These are phyloP conservation scores for Capsicum baccatum DNA, from an alignment of 257 asterid genomes.

Conservation along the genomic window DNA sequence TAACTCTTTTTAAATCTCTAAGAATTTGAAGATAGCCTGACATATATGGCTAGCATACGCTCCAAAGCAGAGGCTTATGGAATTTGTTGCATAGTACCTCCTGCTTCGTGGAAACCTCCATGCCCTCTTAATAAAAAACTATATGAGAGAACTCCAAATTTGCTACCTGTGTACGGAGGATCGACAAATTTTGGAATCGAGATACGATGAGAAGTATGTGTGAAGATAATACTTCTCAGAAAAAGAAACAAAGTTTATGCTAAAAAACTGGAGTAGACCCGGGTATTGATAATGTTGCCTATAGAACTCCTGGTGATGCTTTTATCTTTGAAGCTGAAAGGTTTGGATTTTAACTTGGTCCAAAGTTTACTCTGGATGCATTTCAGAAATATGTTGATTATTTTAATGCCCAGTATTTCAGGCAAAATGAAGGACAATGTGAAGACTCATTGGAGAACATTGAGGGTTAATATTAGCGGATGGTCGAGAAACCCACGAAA, in stretches of 20 bases:
- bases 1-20: constrained; percentile 39
- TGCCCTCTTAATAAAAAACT: constrained; percentile 68
- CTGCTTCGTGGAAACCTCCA: constrained; percentile 95
- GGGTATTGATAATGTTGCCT: constrained; percentile 57
- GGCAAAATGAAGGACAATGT: constrained; percentile 51
- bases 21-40: constrained; percentile 90
- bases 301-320: constrained; percentile 48
- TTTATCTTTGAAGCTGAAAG: constrained; percentile 59
- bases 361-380: constrained; percentile 73
- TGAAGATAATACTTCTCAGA: constrained; percentile 62
- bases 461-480: constrained; percentile 97
- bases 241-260: constrained; percentile 73
- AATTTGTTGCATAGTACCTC: constrained; percentile 96
- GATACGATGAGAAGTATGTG: constrained; percentile 62
- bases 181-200: constrained; percentile 93
- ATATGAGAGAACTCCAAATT: constrained; percentile 77
- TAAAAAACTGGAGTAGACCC: constrained; percentile 55
- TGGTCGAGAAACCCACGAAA: constrained; percentile 91
- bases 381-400: constrained; percentile 86
- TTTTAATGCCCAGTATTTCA: constrained; percentile 81
- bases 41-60: constrained; percentile 83
- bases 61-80: constrained; percentile 83
- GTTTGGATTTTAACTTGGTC: constrained; percentile 98
- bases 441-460: constrained; percentile 78
- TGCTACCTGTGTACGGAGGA: constrained; percentile 81